Percentiles rank a stretch among this genome's conserved stretches.
Conservation (phyloP, 352 stramenopile species). For the Elongisporangium undulatum region DNA sequence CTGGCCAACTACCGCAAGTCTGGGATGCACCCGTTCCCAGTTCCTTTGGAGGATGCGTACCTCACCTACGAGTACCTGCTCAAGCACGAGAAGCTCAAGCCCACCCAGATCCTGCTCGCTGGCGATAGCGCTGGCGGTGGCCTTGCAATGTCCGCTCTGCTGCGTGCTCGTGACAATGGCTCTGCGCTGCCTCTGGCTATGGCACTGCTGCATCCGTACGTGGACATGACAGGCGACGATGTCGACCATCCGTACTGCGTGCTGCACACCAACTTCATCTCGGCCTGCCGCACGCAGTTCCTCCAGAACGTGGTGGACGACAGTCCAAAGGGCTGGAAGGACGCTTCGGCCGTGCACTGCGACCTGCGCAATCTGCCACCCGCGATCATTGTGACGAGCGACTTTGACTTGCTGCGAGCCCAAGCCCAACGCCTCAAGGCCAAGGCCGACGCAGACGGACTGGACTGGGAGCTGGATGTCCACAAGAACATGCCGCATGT, state of each 20-base stretch:
- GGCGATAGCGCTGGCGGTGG: constrained; percentile 53
- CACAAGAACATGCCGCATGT: constrained; percentile 56
- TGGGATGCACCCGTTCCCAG: constrained; percentile 32
- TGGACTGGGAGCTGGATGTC: constrained; percentile 36
- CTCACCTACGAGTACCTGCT: constrained; percentile 43
- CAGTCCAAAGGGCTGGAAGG: constrained; percentile 14
- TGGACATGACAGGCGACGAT: constrained; percentile 29
- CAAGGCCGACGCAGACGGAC: constrained; percentile 22
- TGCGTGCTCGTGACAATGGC: constrained; percentile 23
- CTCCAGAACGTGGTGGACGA: constrained; percentile 12
- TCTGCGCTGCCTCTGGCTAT: constrained; percentile 29
- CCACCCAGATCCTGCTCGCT: constrained; percentile 30
- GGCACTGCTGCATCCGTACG: constrained; percentile 47
- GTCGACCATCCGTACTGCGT: constrained; percentile 38
- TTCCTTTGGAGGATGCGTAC: constrained; percentile 41
- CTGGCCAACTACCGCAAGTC: constrained; percentile 72
- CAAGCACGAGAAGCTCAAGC: constrained; percentile 13
- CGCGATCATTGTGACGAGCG: constrained; percentile 34
- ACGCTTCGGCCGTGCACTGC: constrained; percentile 26
- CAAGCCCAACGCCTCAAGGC: constrained; percentile 29
- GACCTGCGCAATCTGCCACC: constrained; percentile 38
- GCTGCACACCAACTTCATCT: constrained; percentile 34
- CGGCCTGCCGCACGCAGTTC: constrained; percentile 27
- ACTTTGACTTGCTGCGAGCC: constrained; percentile 45
- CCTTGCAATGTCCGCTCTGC: constrained; percentile 33